Evolutionary conservation across 768 basidiomycete species (phyloP), one percentile per base, ranked within the genome.

Genomic region (Lanmaoa rubissima): DNA sequence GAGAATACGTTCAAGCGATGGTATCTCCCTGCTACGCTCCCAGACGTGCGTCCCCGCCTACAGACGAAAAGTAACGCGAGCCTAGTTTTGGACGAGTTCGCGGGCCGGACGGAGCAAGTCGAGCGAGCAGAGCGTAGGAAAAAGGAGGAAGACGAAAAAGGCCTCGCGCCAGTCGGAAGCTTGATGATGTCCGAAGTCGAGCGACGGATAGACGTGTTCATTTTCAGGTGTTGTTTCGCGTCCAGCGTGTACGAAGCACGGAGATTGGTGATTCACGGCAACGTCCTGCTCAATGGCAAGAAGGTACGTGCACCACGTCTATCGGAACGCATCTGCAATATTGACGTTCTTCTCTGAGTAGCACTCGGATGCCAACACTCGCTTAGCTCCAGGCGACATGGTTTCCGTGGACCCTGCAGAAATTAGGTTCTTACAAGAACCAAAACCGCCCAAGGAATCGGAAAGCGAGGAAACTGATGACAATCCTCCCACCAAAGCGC

Each of bases 151-250:
- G 75, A 79, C 58, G 68, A 69, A 60, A 82, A 85, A 62, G 87
- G 84, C 1, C 80, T 91, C 63, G 88, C 94, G 17, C 97, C 97
- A 6, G 89, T 98, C 16, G 93, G 92, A 48, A 94, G 91, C 70
- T 82, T 99, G 81, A 95, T 98, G 91, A 91, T 95, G 71, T 72
- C 84, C 0, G 93, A 98, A 73, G 81, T 98, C n/a, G 97, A 99
- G 78, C 81, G 94, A 68, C 73, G 97, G 71, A 82, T 99, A 70
- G 97, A 99, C 66, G 87, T 93, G 44, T 84, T 98, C 69, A 74
- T 98, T 48, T 98, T 98, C 74, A 78, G 95, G 47, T 83, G 84
- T 54, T 96, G 95, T 69, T 87, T 98, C 62, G 88, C 87, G 31
- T 82, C 85, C 58, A 94, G 90, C 66, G 88, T 95, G 46, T 97